phyloP scores from a whole-genome alignment of 2,329 filamentous ascomycete species.

The Phyllosticta paracitricarpa region DNA sequence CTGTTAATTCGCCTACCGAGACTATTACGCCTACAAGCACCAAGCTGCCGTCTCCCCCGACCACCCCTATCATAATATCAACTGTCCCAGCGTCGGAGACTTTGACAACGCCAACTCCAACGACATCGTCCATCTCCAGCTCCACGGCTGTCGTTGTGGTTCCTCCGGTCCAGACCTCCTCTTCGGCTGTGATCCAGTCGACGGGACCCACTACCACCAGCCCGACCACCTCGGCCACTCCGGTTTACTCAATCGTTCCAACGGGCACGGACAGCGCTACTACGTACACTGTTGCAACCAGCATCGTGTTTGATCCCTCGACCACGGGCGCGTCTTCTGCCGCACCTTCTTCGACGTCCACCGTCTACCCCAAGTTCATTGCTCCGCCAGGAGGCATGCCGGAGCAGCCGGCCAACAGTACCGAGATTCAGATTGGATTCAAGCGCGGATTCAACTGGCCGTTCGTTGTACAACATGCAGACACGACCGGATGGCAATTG shows the following conservation, averaged over 20 bases:
- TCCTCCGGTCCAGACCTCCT: neutral
- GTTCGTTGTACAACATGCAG: conserved; percentile 63
- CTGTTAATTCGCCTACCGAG: neutral
- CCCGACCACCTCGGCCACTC: conserved; percentile 20
- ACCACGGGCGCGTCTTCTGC: conserved; percentile 35
- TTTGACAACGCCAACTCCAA: neutral
- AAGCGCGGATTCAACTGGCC: conserved; percentile 68
- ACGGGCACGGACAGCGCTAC: conserved; percentile 39
- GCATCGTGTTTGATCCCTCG: conserved; percentile 49
- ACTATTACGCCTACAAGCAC: neutral
- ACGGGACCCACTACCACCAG: conserved; percentile 10
- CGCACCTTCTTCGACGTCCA: conserved; percentile 17
- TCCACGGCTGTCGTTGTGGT: neutral
- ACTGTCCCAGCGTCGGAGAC: neutral
- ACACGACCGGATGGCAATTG: conserved; percentile 67
- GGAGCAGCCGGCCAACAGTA: conserved; percentile 51
- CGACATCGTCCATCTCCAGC: neutral
- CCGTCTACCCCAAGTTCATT: conserved; percentile 47
- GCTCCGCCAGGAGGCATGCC: conserved; percentile 54
- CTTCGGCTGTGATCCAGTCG: conserved; percentile 6
- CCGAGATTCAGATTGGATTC: conserved; percentile 78
- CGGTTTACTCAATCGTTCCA: conserved; percentile 32
- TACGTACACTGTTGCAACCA: conserved; percentile 46
- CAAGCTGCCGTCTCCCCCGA: neutral
- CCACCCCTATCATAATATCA: neutral